phyloP scores from a whole-genome alignment of 306 rosid species.

The Ammopiptanthus mongolicus region DNA sequence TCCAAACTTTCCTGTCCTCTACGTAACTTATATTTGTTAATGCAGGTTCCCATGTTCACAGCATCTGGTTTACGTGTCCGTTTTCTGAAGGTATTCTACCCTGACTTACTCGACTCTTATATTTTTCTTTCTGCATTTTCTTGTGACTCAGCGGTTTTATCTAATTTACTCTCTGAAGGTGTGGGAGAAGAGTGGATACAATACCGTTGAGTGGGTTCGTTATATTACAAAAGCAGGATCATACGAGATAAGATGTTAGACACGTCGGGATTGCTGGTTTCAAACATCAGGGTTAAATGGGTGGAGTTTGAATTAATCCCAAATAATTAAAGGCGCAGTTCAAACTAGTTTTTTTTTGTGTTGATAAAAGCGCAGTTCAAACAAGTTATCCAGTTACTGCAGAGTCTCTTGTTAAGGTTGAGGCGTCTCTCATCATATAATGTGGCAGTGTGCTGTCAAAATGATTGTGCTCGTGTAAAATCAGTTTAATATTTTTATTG shows the following conservation, averaged over 20 bases:
- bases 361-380: background rate
- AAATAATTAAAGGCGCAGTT: too few relatives aligned
- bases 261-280: conserved; percentile 30
- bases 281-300: background rate
- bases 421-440: conserved; percentile 12
- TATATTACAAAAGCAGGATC: conserved; percentile 96
- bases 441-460: conserved; percentile 15
- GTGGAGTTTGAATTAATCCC: too few relatives aligned
- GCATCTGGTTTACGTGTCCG: conserved; percentile 98
- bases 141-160: background rate
- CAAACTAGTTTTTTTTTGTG: too few relatives aligned
- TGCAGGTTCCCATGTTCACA: conserved; percentile 88
- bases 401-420: conserved; percentile 17
- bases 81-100: conserved; percentile 69
- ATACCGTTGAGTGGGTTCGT: conserved; percentile 99
- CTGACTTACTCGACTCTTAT: background rate
- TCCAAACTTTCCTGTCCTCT: background rate
- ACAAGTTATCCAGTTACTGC: conserved; percentile 1
- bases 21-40: background rate
- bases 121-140: conserved; percentile 11
- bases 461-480: conserved; percentile 22
- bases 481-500: background rate
- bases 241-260: conserved; percentile 86
- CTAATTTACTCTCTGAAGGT: conserved; percentile 48
- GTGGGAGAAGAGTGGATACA: conserved; percentile 99